These are phyloP conservation scores for Dictyostelium discoideum DNA, from an alignment of 78 protist species.

Conservation along the genomic window dicty_2.7 NC_007091.3:4388501-4389000, in stretches of 20 bases:
- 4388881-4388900: constrained; percentile 44
- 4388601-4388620: constrained; percentile 89
- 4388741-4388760: constrained; percentile 98
- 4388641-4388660: constrained; percentile 86
- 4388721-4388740: constrained; percentile 26
- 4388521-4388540: neutral
- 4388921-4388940: constrained; percentile 11
- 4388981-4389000: constrained; percentile 9
- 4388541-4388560: constrained; percentile 40
- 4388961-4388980: neutral
- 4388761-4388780: constrained; percentile 98
- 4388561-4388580: constrained; percentile 95
- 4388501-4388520: neutral
- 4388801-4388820: neutral
- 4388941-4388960: neutral
- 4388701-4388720: constrained; percentile 6
- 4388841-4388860: constrained; percentile 7
- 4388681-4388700: constrained; percentile 86
- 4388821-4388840: neutral
- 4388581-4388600: constrained; percentile 92
- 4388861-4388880: constrained; percentile 38
- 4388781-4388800: constrained; percentile 51
- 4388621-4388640: constrained; percentile 20
- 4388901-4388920: neutral
- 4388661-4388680: constrained; percentile 97